Evolutionary conservation across 2,329 filamentous ascomycete genomes (phyloP).

Genomic region (Nemania sp.): DNA sequence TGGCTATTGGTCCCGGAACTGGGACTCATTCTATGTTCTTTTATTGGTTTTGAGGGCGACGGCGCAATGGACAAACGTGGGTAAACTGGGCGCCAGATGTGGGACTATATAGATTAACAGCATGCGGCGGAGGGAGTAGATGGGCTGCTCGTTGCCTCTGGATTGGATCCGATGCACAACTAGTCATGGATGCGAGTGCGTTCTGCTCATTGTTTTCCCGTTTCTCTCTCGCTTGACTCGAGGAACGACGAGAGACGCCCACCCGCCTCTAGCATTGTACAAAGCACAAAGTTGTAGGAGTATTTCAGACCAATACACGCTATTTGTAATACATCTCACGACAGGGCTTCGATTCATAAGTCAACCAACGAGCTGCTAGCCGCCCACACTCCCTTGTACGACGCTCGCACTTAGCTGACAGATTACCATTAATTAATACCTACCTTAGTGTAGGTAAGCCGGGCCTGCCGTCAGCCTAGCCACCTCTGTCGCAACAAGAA

Average conservation of each 20-base stretch:
- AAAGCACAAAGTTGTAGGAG: not conserved
- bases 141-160: not conserved
- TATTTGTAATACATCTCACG: not conserved
- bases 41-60: constrained; percentile 9
- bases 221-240: not conserved
- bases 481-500: not conserved
- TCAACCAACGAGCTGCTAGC: not conserved
- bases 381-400: not conserved
- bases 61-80: constrained; percentile 19
- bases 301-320: not conserved
- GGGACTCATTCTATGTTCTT: constrained; percentile 5
- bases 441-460: too few species aligned
- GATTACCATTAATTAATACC: too few species aligned
- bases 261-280: not conserved
- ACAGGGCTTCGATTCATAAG: not conserved
- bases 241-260: not conserved
- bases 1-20: not conserved
- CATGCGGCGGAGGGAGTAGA: constrained; percentile 9
- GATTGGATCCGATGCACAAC: constrained; percentile 9
- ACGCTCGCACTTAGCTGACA: not conserved
- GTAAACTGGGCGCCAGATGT: constrained; percentile 16
- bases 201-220: not conserved
- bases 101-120: constrained; percentile 12
- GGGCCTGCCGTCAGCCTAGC: not conserved
- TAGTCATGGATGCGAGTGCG: not conserved